phyloP scores from a whole-genome alignment of 768 basidiomycete genomes.

The Tubosaeta sp. region DNA sequence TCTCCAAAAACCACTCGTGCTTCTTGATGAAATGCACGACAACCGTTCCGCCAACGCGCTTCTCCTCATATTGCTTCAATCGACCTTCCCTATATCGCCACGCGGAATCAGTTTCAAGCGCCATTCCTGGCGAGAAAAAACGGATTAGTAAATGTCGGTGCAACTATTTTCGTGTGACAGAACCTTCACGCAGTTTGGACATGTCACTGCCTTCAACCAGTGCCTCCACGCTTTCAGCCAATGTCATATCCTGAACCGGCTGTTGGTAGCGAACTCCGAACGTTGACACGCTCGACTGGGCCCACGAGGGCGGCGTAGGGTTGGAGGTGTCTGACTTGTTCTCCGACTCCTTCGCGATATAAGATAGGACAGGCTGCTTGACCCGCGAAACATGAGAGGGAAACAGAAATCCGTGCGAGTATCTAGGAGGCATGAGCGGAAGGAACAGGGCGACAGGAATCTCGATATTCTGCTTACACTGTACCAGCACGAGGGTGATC shows the following conservation, averaged over 20 bases:
- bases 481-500: slow-evolving; percentile 94
- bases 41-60: slow-evolving; percentile 85
- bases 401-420: slow-evolving; percentile 93
- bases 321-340: slow-evolving; percentile 30
- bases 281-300: slow-evolving; percentile 81
- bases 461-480: slow-evolving; percentile 53
- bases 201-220: slow-evolving; percentile 90
- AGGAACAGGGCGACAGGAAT: slow-evolving; percentile 1
- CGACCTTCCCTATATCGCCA: slow-evolving; percentile 75
- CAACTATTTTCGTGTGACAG: slow-evolving; percentile 3
- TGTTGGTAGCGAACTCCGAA: slow-evolving; percentile 76
- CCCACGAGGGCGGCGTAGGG: slow-evolving; percentile 56
- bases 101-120: slow-evolving; percentile 57
- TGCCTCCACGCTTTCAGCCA: slow-evolving; percentile 78
- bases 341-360: slow-evolving; percentile 43
- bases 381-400: slow-evolving; percentile 81
- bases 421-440: slow-evolving; percentile 42
- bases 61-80: slow-evolving; percentile 54
- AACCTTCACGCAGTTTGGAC: slow-evolving; percentile 66
- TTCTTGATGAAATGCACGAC: slow-evolving; percentile 98
- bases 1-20: slow-evolving; percentile 94
- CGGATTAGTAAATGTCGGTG: not conserved
- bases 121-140: slow-evolving; percentile 41
- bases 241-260: slow-evolving; percentile 61
- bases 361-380: slow-evolving; percentile 49